A percentile compares a stretch with the other conserved stretches of the same genome.
phyloP scores from a whole-genome alignment of 2,329 filamentous ascomycete genomes.

The Cladophialophora chaetospira region DNA sequence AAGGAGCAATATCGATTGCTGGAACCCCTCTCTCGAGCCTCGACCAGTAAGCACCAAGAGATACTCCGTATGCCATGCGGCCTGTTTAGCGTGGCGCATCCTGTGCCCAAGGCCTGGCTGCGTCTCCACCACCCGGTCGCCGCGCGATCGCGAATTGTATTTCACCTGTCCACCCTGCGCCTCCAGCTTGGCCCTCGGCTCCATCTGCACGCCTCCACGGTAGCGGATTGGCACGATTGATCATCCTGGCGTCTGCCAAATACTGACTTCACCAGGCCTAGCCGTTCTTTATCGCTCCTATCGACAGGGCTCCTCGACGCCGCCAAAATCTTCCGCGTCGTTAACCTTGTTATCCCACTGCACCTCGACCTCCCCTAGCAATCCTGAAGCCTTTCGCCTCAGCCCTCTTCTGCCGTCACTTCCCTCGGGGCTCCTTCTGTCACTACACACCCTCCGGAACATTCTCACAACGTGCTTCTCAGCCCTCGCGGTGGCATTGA shows the following conservation, averaged over 20 bases:
- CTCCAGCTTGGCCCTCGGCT: constrained; percentile 27
- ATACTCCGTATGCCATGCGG: constrained; percentile 16
- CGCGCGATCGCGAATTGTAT: constrained; percentile 32
- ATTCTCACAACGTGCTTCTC: neutral
- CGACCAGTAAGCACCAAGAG: constrained; percentile 4
- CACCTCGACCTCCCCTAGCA: constrained; percentile 13
- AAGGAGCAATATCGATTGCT: constrained; percentile 13
- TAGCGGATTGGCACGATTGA: constrained; percentile 32
- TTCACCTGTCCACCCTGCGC: constrained; percentile 27
- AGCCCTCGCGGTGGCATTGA: neutral
- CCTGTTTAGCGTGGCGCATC: constrained; percentile 24
- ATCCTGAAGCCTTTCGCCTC: constrained; percentile 14
- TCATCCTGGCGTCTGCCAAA: constrained; percentile 29
- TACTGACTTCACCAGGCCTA: constrained; percentile 23
- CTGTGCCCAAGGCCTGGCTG: constrained; percentile 9
- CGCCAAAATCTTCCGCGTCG: constrained; percentile 33
- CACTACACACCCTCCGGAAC: neutral
- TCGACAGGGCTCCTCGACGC: constrained; percentile 30
- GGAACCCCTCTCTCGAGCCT: constrained; percentile 9
- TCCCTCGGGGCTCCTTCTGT: neutral
- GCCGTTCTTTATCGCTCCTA: constrained; percentile 31
- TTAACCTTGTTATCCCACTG: constrained; percentile 24
- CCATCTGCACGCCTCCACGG: constrained; percentile 32
- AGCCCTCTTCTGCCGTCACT: constrained; percentile 6
- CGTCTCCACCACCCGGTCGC: constrained; percentile 28